These are phyloP conservation scores for Mesembryanthemum crystallinum DNA, from an alignment of 148 eudicot species.

Conservation along the genomic window DNA sequence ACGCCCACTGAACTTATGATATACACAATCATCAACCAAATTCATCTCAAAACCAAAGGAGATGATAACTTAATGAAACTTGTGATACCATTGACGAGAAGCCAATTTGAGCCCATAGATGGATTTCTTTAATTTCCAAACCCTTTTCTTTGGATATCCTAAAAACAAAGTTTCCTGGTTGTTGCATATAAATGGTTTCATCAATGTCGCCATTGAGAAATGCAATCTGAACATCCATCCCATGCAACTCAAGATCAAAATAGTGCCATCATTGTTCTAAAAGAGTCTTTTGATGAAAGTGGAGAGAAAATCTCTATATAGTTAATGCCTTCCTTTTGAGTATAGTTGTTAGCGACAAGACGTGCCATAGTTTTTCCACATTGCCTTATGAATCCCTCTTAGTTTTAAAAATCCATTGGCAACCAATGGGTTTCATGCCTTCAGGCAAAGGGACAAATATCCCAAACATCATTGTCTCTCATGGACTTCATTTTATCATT, in stretches of 20 bases:
- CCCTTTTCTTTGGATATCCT: not conserved
- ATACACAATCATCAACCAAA: not conserved
- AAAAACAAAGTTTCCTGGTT: not conserved
- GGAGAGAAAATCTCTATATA: conserved; percentile 16
- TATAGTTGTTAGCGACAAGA: conserved; percentile 12
- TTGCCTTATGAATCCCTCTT: conserved; percentile 6
- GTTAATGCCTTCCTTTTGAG: conserved; percentile 12
- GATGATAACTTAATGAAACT: conserved; percentile 2
- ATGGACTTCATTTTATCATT: conserved; percentile 13
- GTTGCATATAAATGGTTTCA: not conserved
- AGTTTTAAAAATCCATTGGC: conserved; percentile 15
- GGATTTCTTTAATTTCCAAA: conserved; percentile 5
- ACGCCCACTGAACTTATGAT: not conserved
- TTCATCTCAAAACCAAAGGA: conserved; percentile 13
- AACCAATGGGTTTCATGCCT: not conserved
- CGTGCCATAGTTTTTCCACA: conserved; percentile 1
- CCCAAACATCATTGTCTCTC: conserved; percentile 10
- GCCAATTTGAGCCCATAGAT: conserved; percentile 18
- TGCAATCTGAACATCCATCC: conserved; percentile 13
- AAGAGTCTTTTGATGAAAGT: conserved; percentile 14
- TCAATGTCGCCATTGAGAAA: conserved; percentile 14
- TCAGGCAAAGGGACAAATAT: not conserved
- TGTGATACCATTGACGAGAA: not conserved
- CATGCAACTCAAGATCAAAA: conserved; percentile 13
- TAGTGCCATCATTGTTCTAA: not conserved